Base-by-base conservation (phyloP, 495 filamentous ascomycete genomes). In the Xylaria scruposa region DNA sequence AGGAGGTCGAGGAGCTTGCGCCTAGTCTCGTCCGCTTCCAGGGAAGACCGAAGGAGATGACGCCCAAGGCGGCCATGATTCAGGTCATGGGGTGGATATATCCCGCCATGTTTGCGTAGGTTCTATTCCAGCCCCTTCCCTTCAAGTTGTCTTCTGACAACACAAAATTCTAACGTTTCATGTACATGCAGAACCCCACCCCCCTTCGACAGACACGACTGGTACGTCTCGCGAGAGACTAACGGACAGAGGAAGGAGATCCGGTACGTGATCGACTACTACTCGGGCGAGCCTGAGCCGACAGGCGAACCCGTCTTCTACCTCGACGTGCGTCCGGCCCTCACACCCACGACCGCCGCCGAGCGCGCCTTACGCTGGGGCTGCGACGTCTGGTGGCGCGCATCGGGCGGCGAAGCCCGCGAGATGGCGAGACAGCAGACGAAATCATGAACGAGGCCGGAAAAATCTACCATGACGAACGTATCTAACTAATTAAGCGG, bases 131-230 rank as follows among this genome's bases (percentile, higher is more conserved):
- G 13, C 2, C 38, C 12, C 12, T 42, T 10, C 9, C 38, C 38
- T 42, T 38, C 7, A 38, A 38, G 6, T 8, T 38, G 36, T 38
- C 7, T 38, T 38, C 36, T 1, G 36, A 38, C 8, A 8, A 8
- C 6, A 5, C 36, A 38, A n/a, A n/a, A 38, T 8, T 8, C 36
- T 38, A 38, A 38, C 6, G 1, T 38, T 8, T 1, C 10, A 5
- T 53, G 33, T 56, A 6, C 2, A 38, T 7, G 53, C 72, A 93
- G 90, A 15, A 88, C 90, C 12, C 90, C 92, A 29, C 92, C 94
- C 38, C 96, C 96, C n/a, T 99, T 99, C 76, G 96, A 99, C 82
- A 90, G 96, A 67, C 96, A 99, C 77, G 96, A 99, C 78, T 99
- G 96, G 96, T 98, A 90, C 77, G 91, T 99, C 33, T 86, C 91